Conservation (phyloP, 208 protist genomes). For the Porcisia deanei region DNA sequence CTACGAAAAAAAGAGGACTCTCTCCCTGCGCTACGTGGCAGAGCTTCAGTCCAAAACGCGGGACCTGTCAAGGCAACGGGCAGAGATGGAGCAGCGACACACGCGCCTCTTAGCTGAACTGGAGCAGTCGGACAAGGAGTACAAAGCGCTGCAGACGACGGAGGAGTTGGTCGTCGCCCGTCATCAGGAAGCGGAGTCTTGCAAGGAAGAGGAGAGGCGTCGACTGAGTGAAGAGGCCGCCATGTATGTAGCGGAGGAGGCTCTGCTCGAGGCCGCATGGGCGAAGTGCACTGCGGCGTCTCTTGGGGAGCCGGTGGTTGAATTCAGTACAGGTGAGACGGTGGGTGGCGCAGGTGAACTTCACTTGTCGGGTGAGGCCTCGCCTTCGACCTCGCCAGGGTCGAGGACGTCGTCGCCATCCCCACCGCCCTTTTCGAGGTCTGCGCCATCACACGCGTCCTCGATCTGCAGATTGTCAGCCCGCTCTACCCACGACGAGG, state of each 20-base stretch:
- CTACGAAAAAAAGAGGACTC: conserved; percentile 34
- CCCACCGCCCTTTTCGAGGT: background rate
- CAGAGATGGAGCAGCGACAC: conserved; percentile 24
- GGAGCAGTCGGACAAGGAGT: conserved; percentile 40
- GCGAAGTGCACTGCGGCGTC: background rate
- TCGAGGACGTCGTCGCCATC: background rate
- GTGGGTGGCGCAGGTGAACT: background rate
- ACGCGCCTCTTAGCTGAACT: conserved; percentile 25
- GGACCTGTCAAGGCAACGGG: conserved; percentile 13
- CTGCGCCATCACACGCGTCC: background rate
- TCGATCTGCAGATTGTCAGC: background rate
- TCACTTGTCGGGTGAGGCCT: background rate
- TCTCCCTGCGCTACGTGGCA: conserved; percentile 35
- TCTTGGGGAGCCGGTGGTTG: background rate
- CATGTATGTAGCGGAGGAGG: conserved; percentile 22
- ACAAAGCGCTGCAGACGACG: conserved; percentile 38
- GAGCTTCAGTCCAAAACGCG: conserved; percentile 27
- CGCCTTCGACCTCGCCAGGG: background rate
- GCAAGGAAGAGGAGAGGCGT: conserved; percentile 19
- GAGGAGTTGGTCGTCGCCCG: conserved; percentile 41
- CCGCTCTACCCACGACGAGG: background rate
- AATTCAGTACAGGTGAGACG: background rate
- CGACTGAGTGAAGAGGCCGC: conserved; percentile 22
- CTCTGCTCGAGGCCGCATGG: conserved; percentile 6
- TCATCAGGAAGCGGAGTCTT: conserved; percentile 28